Evolutionary conservation across 2,329 filamentous ascomycete genomes (phyloP), one percentile per base, ranked within the genome.

Genomic region (Apiospora pterosperma): DNA sequence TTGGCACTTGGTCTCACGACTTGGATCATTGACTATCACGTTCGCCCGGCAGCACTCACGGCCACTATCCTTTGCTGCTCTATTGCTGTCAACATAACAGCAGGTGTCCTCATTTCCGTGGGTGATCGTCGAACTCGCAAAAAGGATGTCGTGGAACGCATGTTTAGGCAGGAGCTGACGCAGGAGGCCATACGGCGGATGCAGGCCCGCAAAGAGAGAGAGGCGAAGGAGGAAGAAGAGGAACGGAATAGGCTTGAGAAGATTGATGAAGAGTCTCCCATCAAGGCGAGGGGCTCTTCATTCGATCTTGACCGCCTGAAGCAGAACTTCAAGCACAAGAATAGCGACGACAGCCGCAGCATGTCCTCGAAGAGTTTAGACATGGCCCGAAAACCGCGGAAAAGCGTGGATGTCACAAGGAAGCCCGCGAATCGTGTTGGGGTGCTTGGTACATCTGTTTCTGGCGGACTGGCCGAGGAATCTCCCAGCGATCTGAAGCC

Each of bases 51-150:
- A 67, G 91, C 91, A 1, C 77, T 95, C 34, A 96, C 92, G 0
- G 92, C 92, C 0, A 88, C 91, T 6, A 94, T 96, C 64, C 90
- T 96, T 2, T 91, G 88, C 72, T 91, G 88, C 72, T 92, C 89
- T 28, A 92, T 96, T 70, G 85, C 88, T 0, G 90, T 88, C 73
- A 96, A 96, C 74, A 89, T 93, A 68, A 85, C 85, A 0, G 92
- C 90, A 0, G 92, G 92, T 4, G 77, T 96, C 1, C 74, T 95
- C 31, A 96, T 96, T 74, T 88, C 83, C 68, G 82, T 93, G 19
- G 92, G 92, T 1, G 92, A 95, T 73, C 85, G 89, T 23, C 86
- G 85, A 67, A 93, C 92, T 2, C 82, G 92, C 61, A 96, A 96
- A 83, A 95, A 93, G 84, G 92, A 96, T 48, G 91, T 96, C 0